Evolutionary conservation across 2,329 filamentous ascomycete species (phyloP), one percentile per base, ranked within the genome.

Genomic region (Sclerotinia minor): DNA sequence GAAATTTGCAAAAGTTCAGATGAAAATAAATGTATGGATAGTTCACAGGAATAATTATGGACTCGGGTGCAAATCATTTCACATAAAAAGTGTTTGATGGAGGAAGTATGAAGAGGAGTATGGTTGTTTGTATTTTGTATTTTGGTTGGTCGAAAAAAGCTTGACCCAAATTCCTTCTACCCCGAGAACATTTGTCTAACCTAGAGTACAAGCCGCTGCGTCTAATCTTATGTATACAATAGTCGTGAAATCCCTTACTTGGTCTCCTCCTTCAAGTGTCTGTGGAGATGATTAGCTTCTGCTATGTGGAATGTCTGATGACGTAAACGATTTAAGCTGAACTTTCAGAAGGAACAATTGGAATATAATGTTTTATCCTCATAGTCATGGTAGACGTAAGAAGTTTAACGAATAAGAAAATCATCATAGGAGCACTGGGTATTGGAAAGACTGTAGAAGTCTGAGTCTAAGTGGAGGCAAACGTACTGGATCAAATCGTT

Each of bases 311-410:
- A 50, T 50, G 7, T 21, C 32, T 50, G 32, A 50, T 38, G 26
- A 38, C 1, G 8, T 38, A 52, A 35, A 63, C 24, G 15, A 15
- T 26, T 26, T 0, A 38, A 38, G 59, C 32, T 63, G 45, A 50
- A 79, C 70, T 63, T 79, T 96, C 93, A 96, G 93, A 88, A 96
- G 92, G 92, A 96, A 96, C 93, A 96, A 96, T 96, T 96, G 92
- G 89, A 85, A 84, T 83, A 76, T 80, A 83, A 83, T 80, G 84
- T 84, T 88, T 85, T 87, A 76, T 79, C 78, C 78, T 79, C 79
- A 80, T 77, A 63, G 77, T 75, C 77, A 75, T 71, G 59, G 69
- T 69, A 68, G 74, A 76, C 79, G 72, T 77, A 76, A 72, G 69
- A 72, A 72, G 67, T 75, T 73, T 75, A 76, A 75, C 76, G 79